Evolutionary conservation across 441 rosid genomes (phyloP), one percentile per base, ranked within the genome.

Genomic region (Populus tomentosa): DNA sequence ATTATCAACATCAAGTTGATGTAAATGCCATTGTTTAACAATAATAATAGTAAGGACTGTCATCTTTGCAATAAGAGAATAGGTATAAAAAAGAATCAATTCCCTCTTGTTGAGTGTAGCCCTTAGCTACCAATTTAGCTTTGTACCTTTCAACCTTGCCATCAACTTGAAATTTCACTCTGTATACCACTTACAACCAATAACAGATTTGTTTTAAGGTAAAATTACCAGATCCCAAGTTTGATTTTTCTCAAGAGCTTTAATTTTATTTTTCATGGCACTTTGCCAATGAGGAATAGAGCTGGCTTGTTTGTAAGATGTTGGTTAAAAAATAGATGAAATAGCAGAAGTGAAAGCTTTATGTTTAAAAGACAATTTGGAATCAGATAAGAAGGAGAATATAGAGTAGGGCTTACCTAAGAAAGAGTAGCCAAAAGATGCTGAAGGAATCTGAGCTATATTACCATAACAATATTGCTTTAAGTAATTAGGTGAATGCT

Each of bases 171-270:
- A 20, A 26, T 13, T 38, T 18, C 10, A 50, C 9, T 30, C 0
- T 71, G 32, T 2, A 50, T 2, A 50, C 64, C 36, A 71, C 3
- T 46, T 50, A 20, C 63, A 71, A 6, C 74, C 21, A n/a, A 71
- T 71, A 5, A 0, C 3, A n/a, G 0, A 16, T 16, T 21, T 50
- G 0, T 14, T 61, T 0, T 4, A 0, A 2, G 38, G 64, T 0
- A 71, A 13, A 6, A 9, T 6, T 1, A 16, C 33, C 33, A 71
- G 3, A 7, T 3, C 1, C 40, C 4, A 30, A 30, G 32, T 30
- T 2, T 24, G 7, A 7, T 71, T 71, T 26, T 10, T 13, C 10
- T 50, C 21, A 7, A 71, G 20, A 7, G 74, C 64, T 2, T 50
- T 2, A 9, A 71, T 2, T 50, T 71, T 4, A 4, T 28, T 14